A percentile compares a stretch with the other conserved stretches of the same genome.
Conservation (phyloP, 2,329 filamentous ascomycete genomes). For the Coniochaeta hoffmannii region DNA sequence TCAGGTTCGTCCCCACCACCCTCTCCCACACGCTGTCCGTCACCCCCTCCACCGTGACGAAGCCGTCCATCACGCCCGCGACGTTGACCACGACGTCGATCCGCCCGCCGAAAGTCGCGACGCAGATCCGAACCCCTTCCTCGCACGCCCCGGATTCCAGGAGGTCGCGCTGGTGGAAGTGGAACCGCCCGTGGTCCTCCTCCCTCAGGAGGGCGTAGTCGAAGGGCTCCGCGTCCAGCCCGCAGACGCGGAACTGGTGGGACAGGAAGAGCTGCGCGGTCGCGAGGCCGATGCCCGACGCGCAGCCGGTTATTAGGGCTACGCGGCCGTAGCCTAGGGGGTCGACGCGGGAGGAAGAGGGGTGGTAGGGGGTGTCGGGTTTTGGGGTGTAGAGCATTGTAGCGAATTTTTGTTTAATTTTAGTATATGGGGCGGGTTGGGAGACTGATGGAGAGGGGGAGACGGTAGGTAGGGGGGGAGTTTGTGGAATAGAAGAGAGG, state of each 20-base stretch:
- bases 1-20: no score
- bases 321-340: constrained; percentile 19
- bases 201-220: constrained; percentile 19
- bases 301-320: constrained; percentile 22
- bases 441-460: no score
- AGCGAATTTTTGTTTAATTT: background rate
- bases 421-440: background rate
- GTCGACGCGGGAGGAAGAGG: constrained; percentile 13
- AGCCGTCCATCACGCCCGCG: constrained; percentile 24
- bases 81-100: constrained; percentile 37
- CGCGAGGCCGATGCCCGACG: constrained; percentile 25
- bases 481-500: background rate
- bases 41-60: no score
- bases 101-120: constrained; percentile 11
- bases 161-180: constrained; percentile 26
- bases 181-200: constrained; percentile 20
- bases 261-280: constrained; percentile 21
- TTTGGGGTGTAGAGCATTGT: constrained; percentile 19
- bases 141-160: constrained; percentile 21
- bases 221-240: constrained; percentile 21
- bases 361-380: constrained; percentile 17
- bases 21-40: no score
- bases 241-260: constrained; percentile 23
- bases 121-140: constrained; percentile 22
- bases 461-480: no score